Evolutionary conservation across 2,329 filamentous ascomycete genomes (phyloP).

Genomic region (Myrmaecium sp.): DNA sequence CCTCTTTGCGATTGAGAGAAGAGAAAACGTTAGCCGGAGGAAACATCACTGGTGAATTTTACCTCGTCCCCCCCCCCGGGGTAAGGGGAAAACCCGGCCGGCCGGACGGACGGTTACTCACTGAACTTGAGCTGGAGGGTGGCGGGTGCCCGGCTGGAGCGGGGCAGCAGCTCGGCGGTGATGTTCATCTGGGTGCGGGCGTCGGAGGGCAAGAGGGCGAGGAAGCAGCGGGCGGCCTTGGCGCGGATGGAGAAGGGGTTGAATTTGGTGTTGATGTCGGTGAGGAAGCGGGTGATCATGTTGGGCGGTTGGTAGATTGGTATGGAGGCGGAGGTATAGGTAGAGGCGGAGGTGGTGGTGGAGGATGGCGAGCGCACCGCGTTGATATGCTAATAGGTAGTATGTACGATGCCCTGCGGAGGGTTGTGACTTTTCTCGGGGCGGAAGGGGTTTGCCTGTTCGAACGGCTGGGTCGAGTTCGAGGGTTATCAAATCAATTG

Average conservation of each 20-base stretch:
- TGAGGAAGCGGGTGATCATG: constrained; percentile 80
- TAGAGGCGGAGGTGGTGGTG: no score
- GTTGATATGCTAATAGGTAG: no score
- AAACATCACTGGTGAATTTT: constrained; percentile 1
- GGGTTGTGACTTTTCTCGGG: no score
- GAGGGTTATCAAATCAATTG: no score
- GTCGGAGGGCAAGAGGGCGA: constrained; percentile 65
- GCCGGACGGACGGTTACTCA: no score
- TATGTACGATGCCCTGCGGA: no score
- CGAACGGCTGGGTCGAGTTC: no score
- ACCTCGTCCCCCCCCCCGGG: constrained; percentile 2
- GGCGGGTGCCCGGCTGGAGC: constrained; percentile 49
- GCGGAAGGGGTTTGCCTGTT: no score
- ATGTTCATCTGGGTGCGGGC: constrained; percentile 63
- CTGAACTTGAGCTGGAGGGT: constrained; percentile 72
- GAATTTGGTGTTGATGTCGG: constrained; percentile 71
- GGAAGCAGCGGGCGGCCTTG: constrained; percentile 74
- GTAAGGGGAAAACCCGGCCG: constrained; percentile 1
- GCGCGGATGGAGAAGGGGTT: constrained; percentile 74
- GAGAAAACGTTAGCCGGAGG: not conserved
- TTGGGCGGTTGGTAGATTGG: constrained; percentile 12
- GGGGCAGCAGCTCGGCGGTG: constrained; percentile 57
- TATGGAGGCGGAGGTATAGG: constrained; percentile 1
- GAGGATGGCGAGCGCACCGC: constrained; percentile 1
- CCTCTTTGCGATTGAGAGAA: constrained; percentile 40